Conservation (phyloP, 139 green algal genomes). For the Volvox africanus region DNA sequence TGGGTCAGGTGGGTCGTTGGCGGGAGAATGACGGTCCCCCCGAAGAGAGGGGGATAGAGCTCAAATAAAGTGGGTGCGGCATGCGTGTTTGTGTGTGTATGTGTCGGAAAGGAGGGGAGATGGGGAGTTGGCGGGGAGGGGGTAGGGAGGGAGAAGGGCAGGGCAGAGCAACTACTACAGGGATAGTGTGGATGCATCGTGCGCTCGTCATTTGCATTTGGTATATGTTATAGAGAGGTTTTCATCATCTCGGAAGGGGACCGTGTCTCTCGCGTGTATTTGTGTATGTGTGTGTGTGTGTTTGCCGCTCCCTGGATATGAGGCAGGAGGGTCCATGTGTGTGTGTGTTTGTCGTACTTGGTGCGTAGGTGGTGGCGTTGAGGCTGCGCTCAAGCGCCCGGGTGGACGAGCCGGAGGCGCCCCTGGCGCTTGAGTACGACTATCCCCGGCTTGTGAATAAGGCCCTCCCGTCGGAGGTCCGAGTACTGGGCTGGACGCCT, state of each 20-base stretch:
- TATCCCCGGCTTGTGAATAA: constrained; percentile 87
- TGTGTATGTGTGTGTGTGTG: no score
- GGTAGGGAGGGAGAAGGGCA: neutral
- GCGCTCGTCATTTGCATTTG: no score
- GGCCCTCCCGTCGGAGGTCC: constrained; percentile 76
- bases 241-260: no score
- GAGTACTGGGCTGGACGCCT: constrained; percentile 85
- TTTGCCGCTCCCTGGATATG: no score
- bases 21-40: no score
- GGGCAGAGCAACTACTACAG: neutral
- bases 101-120: neutral
- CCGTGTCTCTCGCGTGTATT: no score
- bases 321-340: no score
- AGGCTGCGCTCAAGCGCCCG: constrained; percentile 74
- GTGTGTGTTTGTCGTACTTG: no score
- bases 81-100: neutral
- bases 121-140: neutral
- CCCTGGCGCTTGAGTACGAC: constrained; percentile 77
- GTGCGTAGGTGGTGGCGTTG: constrained; percentile 83
- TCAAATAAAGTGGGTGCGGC: neutral
- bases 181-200: no score
- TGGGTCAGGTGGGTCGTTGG: constrained; percentile 72
- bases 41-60: no score
- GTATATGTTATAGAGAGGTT: no score
- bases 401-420: neutral